Base-by-base conservation (phyloP, 495 filamentous ascomycete genomes). In the Pseudotulostoma volvatum region DNA sequence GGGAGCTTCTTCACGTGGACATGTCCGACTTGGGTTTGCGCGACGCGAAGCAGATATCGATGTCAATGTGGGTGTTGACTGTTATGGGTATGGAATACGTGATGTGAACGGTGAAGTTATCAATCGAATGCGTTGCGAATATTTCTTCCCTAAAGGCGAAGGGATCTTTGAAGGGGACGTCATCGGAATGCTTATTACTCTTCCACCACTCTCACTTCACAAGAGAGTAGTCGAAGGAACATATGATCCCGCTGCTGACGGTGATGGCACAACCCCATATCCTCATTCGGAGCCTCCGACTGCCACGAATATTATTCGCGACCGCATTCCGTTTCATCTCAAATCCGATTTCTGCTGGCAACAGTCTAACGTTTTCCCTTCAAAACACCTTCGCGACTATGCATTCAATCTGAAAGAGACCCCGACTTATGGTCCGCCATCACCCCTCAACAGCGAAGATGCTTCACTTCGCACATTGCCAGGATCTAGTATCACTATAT, bases 301-400 rank as follows among this genome's bases (percentile, higher is more conserved):
- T 34, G 55, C 56, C n/a, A 52, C 71, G 0, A 84, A 96, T 55
- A 81, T 94, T 40, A 82, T 99, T 38, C 81, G 92, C 43, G 92
- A 96, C 53, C 78, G 92, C 28, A 80, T 94, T 32, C 87, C 88
- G 1, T 93, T 96, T 43, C 75, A 86, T 11, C 93, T 87, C 57
- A 94, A 93, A 59, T 73, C 76, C 36, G 81, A 90, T 53, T 77
- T 85, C 37, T 94, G 87, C 60, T 94, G 93, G 60, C 92, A 97
- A 54, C 80, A 86, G 51, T 86, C 87, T 42, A 92, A 95, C 50
- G 88, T 93, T 52, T 79, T 82, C 44, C 60, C 81, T 1, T 79
- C 79, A 1, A 95, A 95, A 57, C 80, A 90, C 33, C 73, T 95
- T 15, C 88, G 94, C 44, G 79, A 88, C 39, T 66, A 66, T 34